A percentile compares a stretch with the other conserved stretches of the same genome.
Evolutionary conservation across 148 eudicot species (phyloP).

Genomic region (Hydrangea macrophylla): DNA sequence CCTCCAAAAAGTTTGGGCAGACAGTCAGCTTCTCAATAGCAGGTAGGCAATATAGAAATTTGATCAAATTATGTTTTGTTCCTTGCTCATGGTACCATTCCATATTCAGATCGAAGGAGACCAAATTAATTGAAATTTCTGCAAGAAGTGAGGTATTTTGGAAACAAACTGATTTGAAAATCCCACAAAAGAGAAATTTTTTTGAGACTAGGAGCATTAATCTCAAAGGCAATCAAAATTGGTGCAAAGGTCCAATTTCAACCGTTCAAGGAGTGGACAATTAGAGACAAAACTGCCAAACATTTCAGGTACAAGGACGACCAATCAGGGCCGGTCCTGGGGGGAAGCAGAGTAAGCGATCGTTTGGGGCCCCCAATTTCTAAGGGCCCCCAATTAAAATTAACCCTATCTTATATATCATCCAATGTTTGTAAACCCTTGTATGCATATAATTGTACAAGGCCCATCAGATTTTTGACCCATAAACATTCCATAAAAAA

Average conservation of each 20-base stretch:
- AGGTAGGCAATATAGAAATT: slow-evolving; percentile 55
- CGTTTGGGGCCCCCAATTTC: too few species aligned
- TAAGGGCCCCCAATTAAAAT: too few species aligned
- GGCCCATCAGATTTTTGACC: slow-evolving; percentile 46
- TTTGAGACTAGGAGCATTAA: slow-evolving; percentile 60
- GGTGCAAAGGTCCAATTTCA: slow-evolving; percentile 49
- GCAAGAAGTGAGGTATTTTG: slow-evolving; percentile 45
- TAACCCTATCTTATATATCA: too few species aligned
- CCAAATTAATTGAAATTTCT: slow-evolving; percentile 42
- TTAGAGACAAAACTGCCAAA: slow-evolving; percentile 45
- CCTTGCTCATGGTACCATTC: slow-evolving; percentile 53
- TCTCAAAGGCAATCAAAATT: slow-evolving; percentile 52
- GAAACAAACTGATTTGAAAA: slow-evolving; percentile 47
- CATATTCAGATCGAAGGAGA: slow-evolving; percentile 52
- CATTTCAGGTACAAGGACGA: slow-evolving; percentile 41
- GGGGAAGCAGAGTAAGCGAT: too few species aligned
- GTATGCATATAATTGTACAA: too few species aligned
- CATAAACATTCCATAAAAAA: too few species aligned
- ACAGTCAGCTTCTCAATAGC: slow-evolving; percentile 48
- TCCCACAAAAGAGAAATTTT: slow-evolving; percentile 52
- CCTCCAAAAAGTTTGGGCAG: slow-evolving; percentile 63
- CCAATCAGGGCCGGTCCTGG: too few species aligned
- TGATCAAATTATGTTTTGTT: slow-evolving; percentile 43
- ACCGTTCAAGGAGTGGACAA: slow-evolving; percentile 58
- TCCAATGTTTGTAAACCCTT: too few species aligned